Evolutionary conservation across 1,139 yeast genomes (phyloP), one percentile per base, ranked within the genome.

Genomic region (Magnusiomyces magnusii): DNA sequence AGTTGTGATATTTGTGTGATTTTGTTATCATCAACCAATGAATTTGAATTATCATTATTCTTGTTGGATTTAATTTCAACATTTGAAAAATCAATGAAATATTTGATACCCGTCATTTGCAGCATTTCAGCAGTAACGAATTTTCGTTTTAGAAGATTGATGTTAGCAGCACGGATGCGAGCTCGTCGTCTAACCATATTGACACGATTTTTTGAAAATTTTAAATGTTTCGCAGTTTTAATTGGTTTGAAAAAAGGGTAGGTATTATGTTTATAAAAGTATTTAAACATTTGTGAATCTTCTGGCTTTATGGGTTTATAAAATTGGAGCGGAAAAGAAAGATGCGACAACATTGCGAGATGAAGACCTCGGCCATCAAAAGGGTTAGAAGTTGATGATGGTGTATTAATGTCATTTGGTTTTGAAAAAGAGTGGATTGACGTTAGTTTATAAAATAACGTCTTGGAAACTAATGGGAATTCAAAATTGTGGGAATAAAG

Each of bases 401-500:
- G n/a, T 15, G 24, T 28, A 28, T 17, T 28, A 13, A 31, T 5
- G 19, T 9, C 24, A 19, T 19, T 50, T n/a, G 23, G 24, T 9
- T 50, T 31, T 27, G 17, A 23, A 24, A 50, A 34, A 28, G 41
- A 28, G 23, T 27, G 41, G 41, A 24, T n/a, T 15, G 55, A 52
- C 1, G 47, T 15, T n/a, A 52, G 36, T 41, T 52, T 52, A 36
- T 52, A 5, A 42, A 24, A 25, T 9, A 52, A 10, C 17, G 49
- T 41, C 17, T 41, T 41, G 5, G 49, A 52, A 7, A 25, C 55
- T 17, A 52, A 19, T 13, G 55, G 55, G 7, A 52, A 23, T 25
- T 52, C 55, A 25, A 52, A 36, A 49, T 52, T 52, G 21, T 31
- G 47, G 5, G 55, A 52, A 19, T 52, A 28, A 10, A 41, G 21